Evolutionary conservation across 2,329 filamentous ascomycete species (phyloP), one percentile per base, ranked within the genome.

Genomic region (Fusarium sp.): DNA sequence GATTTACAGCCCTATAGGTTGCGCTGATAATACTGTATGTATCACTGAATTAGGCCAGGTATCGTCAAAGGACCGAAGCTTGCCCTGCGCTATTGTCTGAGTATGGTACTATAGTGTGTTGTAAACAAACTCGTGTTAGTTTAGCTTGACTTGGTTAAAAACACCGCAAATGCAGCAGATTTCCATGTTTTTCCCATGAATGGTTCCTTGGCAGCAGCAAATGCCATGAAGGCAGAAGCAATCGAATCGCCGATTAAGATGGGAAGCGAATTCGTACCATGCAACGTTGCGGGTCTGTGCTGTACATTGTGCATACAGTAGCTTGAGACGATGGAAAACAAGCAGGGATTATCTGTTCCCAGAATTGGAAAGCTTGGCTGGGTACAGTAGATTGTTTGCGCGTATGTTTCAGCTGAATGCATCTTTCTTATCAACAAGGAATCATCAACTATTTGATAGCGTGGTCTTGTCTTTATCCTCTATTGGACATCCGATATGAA

Each of bases 1-100:
- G 61, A 45, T 64, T 40, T 38, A 28, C 60, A 73, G 71, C 71
- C 71, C 65, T 73, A 72, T 49, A 54, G 45, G 59, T 59, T 23
- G 55, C 49, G 66, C 49, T 64, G 33, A 36, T 31, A 57, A 51
- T 51, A 26, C 12, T 38, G 34, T 31, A 45, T 30, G 26, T 45
- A 42, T 31, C 13, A 18, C 31, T 20, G 5, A 23, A 49, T 54
- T 55, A 66, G 60, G 61, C 68, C 57, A 62, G 72, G 72, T 23
- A 23, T 20, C 20, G 63, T 67, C 9, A 45, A 64, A 71, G 71
- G 65, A 52, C 57, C 64, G 60, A 64, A 47, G 65, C 6, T 70
- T 57, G 58, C 51, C 37, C 40, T 62, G 23, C 45, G 34, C 56
- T 44, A 45, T 42, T 44, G 46, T 11, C 10, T 45, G 16, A 45